phyloP scores from a whole-genome alignment of 2,329 filamentous ascomycete species.

The Ophiostoma angusticollis region DNA sequence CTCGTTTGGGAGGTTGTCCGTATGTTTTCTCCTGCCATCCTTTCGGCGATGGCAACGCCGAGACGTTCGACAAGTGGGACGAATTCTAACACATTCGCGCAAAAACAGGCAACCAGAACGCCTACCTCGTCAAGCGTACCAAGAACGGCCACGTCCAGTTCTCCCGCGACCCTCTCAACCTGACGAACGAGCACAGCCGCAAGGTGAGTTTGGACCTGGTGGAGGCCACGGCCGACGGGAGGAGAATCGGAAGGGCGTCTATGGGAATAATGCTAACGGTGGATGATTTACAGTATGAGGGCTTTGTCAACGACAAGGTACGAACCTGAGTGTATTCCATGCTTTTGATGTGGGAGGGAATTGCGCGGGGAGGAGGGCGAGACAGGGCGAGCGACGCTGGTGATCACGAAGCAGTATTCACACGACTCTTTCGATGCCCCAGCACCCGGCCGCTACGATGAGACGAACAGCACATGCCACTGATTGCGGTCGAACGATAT shows the following conservation, averaged over 20 bases:
- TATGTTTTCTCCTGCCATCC: conserved; percentile 40
- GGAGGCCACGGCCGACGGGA: too few species aligned
- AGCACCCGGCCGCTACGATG: too few species aligned
- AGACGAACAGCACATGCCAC: too few species aligned
- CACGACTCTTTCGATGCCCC: too few species aligned
- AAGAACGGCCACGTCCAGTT: conserved; percentile 69
- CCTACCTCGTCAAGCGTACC: conserved; percentile 85
- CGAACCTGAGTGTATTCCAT: conserved; percentile 12
- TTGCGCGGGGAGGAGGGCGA: not conserved
- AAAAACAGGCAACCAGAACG: conserved; percentile 72
- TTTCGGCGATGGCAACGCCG: not conserved
- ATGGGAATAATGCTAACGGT: conserved; percentile 5
- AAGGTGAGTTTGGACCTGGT: conserved; percentile 46
- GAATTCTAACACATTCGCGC: conserved; percentile 11
- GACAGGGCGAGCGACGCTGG: too few species aligned
- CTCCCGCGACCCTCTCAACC: conserved; percentile 88
- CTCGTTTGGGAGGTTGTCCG: conserved; percentile 91
- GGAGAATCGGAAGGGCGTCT: not conserved
- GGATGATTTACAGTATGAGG: conserved; percentile 53
- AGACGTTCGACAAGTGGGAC: not conserved
- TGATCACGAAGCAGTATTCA: too few species aligned
- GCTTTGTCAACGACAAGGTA: conserved; percentile 92
- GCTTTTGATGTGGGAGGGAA: conserved; percentile 1
- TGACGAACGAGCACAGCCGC: conserved; percentile 80
- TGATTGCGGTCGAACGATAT: too few species aligned